A percentile compares a stretch with the other conserved stretches of the same genome.
Conservation (phyloP, 164 flowering plant species). For the Vitis labrusca region DNA sequence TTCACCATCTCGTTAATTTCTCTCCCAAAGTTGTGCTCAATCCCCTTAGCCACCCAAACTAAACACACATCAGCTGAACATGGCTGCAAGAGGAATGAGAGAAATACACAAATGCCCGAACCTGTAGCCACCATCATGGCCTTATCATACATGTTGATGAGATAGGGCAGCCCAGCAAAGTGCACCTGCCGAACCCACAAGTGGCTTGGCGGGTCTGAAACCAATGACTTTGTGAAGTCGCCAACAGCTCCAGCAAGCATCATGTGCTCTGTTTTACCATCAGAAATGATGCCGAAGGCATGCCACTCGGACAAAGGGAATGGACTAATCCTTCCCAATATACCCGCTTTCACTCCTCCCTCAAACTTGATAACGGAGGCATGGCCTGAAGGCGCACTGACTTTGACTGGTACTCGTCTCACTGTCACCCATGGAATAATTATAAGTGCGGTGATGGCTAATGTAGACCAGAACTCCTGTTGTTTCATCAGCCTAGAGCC, state of each 20-base stretch:
- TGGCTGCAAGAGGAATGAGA: constrained; percentile 61
- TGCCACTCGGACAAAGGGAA: constrained; percentile 79
- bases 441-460: constrained; percentile 46
- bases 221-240: constrained; percentile 67
- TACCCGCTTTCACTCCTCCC: constrained; percentile 58
- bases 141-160: constrained; percentile 58
- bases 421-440: constrained; percentile 67
- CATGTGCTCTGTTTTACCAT: constrained; percentile 57
- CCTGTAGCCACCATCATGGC: constrained; percentile 70
- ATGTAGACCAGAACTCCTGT: constrained; percentile 66
- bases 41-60: constrained; percentile 62
- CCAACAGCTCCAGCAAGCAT: constrained; percentile 84
- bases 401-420: constrained; percentile 43
- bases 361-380: constrained; percentile 60
- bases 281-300: constrained; percentile 74
- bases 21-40: constrained; percentile 54
- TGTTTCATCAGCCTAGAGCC: constrained; percentile 27
- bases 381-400: constrained; percentile 56
- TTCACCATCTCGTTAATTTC: constrained; percentile 55
- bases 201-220: constrained; percentile 59
- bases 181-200: constrained; percentile 64
- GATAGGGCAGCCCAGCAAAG: constrained; percentile 68
- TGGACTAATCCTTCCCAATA: constrained; percentile 66
- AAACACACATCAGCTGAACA: constrained; percentile 47
- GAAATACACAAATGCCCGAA: constrained; percentile 64